Base-by-base conservation (phyloP, 2,329 filamentous ascomycete species). In the Penicillium sp. region DNA sequence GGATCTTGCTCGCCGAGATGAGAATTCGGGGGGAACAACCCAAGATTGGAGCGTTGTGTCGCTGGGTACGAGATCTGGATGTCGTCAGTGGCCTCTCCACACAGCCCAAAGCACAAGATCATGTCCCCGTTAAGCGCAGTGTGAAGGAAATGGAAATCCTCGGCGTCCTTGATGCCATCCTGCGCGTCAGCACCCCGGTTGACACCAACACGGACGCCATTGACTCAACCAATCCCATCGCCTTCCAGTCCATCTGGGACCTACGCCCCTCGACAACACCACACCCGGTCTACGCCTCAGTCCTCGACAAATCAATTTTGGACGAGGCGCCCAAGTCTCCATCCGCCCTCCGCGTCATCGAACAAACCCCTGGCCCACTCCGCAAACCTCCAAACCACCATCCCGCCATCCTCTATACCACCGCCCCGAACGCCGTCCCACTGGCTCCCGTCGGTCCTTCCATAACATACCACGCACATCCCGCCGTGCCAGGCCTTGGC, bases 41-140 rank as follows among this genome's bases (percentile, higher is more conserved):
- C 0, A 88, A 88, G 63, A 74, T 90, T 0, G 87, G 87, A 21
- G 86, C 87, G 1, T 72, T 90, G 8, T 89, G 87, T 70, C 83
- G 87, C 55, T 90, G 87, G 87, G 87, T 90, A 5, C 81, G 87
- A 56, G 87, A 89, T 66, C 75, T 90, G 27, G 87, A 90, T 65
- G 83, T 89, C 25, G 83, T 89, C 49, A 87, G 84, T 62, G 86
- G 86, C 2, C 73, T 89, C 8, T 84, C 84, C 4, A 84, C 84
- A 23, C 77, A 82, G 52, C 75, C 82, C 0, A 77, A 77, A 2
- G 78, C 78, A 3, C 72, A 75, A 45, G 69, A 70, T 6, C 40
- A 61, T 25, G 48, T 31, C 27, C 38, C 59, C 13, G 40, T 46
- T 1, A 36, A 65, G 41, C 67, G 66, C 39, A 70, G 57, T 51